Evolutionary conservation across 768 basidiomycete species (phyloP).

Genomic region (Fomitopsis pulvina): DNA sequence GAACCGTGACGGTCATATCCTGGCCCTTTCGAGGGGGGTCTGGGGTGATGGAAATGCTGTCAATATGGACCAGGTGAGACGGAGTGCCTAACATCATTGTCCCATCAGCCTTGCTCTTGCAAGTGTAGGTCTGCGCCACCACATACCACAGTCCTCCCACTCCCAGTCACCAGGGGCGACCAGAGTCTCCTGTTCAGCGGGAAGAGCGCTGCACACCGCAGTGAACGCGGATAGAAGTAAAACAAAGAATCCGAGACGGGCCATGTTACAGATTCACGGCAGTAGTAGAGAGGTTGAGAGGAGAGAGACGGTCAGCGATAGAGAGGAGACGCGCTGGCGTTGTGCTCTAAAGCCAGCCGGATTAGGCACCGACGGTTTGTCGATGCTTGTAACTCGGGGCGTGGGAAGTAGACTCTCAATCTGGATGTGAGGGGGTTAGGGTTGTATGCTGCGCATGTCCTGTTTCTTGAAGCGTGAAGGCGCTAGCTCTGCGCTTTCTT

Average conservation of each 20-base stretch:
- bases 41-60: conserved; percentile 69
- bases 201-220: conserved; percentile 18
- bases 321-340: neutral
- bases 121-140: neutral
- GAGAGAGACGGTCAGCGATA: neutral
- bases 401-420: conserved; percentile 6
- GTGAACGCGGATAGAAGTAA: conserved; percentile 22
- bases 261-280: too few relatives aligned
- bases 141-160: conserved; percentile 70
- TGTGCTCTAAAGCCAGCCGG: neutral
- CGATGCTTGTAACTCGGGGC: conserved; percentile 8
- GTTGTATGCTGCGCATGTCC: neutral
- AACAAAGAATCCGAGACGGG: conserved; percentile 18
- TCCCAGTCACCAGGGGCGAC: conserved; percentile 18
- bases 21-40: conserved; percentile 88
- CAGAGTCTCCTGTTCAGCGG: conserved; percentile 22
- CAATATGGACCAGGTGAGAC: conserved; percentile 48
- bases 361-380: neutral
- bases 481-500: conserved; percentile 2
- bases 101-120: neutral
- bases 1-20: conserved; percentile 80
- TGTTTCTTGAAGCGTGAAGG: neutral
- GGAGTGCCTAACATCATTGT: conserved; percentile 31
- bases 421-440: neutral
- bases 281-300: too few relatives aligned